These are phyloP conservation scores for Diaporthe ilicicola DNA, from an alignment of 2,329 filamentous ascomycete species.

Conservation along the genomic window DNA sequence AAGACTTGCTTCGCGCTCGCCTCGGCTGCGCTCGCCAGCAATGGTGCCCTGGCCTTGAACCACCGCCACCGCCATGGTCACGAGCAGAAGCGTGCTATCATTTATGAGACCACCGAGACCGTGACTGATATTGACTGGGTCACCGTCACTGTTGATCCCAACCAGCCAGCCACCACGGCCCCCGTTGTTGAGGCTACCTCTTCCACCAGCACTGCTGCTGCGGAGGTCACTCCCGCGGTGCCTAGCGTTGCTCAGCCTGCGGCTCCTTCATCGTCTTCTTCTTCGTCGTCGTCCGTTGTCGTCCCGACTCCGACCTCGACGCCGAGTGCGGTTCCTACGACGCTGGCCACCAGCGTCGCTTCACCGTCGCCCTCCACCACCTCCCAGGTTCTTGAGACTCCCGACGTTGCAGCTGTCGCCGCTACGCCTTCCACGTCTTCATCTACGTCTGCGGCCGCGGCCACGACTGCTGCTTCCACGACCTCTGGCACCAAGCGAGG, in stretches of 20 bases:
- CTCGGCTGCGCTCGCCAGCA: slow-evolving; percentile 51
- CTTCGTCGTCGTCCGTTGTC: slow-evolving; percentile 15
- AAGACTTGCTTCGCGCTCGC: slow-evolving; percentile 53
- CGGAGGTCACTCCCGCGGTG: slow-evolving; percentile 1
- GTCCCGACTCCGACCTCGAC: slow-evolving; percentile 31
- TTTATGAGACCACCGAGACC: slow-evolving; percentile 44
- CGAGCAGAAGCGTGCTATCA: slow-evolving; percentile 45
- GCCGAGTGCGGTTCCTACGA: slow-evolving; percentile 27
- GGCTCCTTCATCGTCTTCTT: neutral
- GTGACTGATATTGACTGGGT: slow-evolving; percentile 49
- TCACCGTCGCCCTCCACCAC: slow-evolving; percentile 32
- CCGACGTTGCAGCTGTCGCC: slow-evolving; percentile 6
- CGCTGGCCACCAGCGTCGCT: slow-evolving; percentile 24
- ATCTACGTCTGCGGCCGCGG: slow-evolving; percentile 35
- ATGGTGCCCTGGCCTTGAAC: slow-evolving; percentile 53
- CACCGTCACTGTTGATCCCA: slow-evolving; percentile 52
- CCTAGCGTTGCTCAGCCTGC: neutral
- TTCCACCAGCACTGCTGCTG: slow-evolving; percentile 10
- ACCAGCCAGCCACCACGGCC: slow-evolving; percentile 30
- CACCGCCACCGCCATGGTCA: slow-evolving; percentile 51
- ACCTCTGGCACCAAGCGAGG: slow-evolving; percentile 66
- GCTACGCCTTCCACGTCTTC: slow-evolving; percentile 21
- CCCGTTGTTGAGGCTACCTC: slow-evolving; percentile 35
- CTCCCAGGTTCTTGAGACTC: slow-evolving; percentile 19
- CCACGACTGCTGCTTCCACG: slow-evolving; percentile 33